phyloP scores from a whole-genome alignment of 2,329 filamentous ascomycete genomes.

The Ophiocordyceps sinensis region DNA sequence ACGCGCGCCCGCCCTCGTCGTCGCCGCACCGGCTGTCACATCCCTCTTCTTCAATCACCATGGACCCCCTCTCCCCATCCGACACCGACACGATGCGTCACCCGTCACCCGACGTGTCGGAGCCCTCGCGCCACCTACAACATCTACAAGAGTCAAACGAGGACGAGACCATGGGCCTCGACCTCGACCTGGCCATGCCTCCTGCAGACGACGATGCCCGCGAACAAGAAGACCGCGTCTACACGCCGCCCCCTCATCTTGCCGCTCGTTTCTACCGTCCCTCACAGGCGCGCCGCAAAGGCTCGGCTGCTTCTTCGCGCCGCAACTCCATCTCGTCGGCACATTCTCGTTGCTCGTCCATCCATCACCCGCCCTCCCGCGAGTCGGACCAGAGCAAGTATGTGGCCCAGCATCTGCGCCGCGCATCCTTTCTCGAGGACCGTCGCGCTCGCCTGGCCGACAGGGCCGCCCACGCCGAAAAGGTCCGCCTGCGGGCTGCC shows the following conservation, averaged over 20 bases:
- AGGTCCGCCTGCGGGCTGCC: constrained; percentile 63
- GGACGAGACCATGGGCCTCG: constrained; percentile 15
- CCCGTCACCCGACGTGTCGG: constrained; percentile 24
- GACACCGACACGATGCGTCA: constrained; percentile 24
- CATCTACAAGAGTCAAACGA: constrained; percentile 21
- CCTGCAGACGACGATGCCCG: constrained; percentile 21
- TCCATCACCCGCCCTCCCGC: constrained; percentile 35
- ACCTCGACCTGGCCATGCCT: constrained; percentile 23
- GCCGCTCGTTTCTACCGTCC: constrained; percentile 65
- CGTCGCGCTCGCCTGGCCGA: constrained; percentile 69
- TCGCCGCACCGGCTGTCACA: too few relatives aligned
- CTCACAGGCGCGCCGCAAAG: constrained; percentile 52
- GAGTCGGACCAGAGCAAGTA: constrained; percentile 58
- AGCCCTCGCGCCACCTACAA: constrained; percentile 25
- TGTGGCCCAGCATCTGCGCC: constrained; percentile 64
- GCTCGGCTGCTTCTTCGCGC: constrained; percentile 64
- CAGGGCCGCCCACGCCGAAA: constrained; percentile 68
- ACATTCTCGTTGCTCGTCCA: constrained; percentile 53
- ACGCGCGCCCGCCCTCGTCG: too few relatives aligned
- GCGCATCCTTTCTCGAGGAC: constrained; percentile 67
- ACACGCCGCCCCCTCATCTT: constrained; percentile 60
- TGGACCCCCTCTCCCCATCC: neutral
- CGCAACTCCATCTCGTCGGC: constrained; percentile 67
- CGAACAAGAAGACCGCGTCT: constrained; percentile 20
- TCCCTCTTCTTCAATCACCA: neutral